Evolutionary conservation across 2,329 filamentous ascomycete genomes (phyloP).

Genomic region (Monosporascus sp.): DNA sequence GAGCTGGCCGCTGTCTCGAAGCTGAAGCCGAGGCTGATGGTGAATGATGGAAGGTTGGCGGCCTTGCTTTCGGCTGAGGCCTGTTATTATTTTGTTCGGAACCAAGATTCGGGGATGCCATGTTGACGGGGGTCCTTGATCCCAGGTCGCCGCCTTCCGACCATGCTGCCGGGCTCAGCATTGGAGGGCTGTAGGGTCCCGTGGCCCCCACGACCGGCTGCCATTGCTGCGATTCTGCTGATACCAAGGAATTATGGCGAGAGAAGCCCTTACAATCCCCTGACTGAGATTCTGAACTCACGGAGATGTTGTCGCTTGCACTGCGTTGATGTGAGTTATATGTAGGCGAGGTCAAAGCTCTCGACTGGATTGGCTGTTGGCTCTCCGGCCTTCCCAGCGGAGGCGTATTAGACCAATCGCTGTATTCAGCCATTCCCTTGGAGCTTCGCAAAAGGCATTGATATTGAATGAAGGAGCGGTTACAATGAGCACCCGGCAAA

Average conservation of each 20-base stretch:
- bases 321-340: slow-evolving; percentile 3
- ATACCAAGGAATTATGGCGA: slow-evolving; percentile 2
- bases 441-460: neutral
- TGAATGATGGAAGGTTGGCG: neutral
- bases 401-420: neutral
- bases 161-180: slow-evolving; percentile 1
- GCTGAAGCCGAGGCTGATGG: slow-evolving; percentile 1
- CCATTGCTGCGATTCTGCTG: slow-evolving; percentile 9
- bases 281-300: slow-evolving; percentile 5
- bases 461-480: neutral
- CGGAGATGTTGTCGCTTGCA: slow-evolving; percentile 9
- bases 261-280: slow-evolving; percentile 1
- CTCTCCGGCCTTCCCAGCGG: neutral
- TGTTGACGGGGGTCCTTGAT: slow-evolving; percentile 2
- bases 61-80: slow-evolving; percentile 1
- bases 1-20: slow-evolving; percentile 9
- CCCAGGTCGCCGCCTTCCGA: slow-evolving; percentile 6
- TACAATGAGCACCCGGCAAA: neutral
- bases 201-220: slow-evolving; percentile 3
- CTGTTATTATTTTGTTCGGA: neutral
- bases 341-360: slow-evolving; percentile 1
- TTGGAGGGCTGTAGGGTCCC: neutral
- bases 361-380: slow-evolving; percentile 1
- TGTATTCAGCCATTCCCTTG: neutral
- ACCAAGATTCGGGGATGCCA: neutral